Base-by-base conservation (phyloP, 768 basidiomycete species). In the Mycena pura region DNA sequence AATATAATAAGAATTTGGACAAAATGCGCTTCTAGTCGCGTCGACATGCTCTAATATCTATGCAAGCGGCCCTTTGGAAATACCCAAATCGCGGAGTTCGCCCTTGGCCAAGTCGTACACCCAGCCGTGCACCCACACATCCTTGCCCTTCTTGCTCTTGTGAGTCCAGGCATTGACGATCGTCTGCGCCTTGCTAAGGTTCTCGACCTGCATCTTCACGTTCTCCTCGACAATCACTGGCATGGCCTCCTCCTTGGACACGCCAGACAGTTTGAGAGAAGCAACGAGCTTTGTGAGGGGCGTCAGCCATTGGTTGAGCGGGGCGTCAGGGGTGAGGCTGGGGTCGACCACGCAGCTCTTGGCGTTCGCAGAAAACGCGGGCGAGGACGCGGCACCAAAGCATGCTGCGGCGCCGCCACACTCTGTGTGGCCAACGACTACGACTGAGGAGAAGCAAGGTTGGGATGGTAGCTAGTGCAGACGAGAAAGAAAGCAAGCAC, bases 401-500 rank as follows among this genome's bases (percentile, higher is more conserved):
- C 86, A 86, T 5, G 88, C 86, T 0, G 76, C 72, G 3, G 85
- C 90, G 50, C 94, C 94, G 54, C 92, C 94, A 71, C 94, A 96
- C 55, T 86, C 79, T 11, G 89, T 87, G 72, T 96, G 94, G 17
- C 94, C 94, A 24, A 89, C 91, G 67, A 96, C 77, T 62, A 93
- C 78, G 61, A 96, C 92, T 93, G 68, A 64, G 45, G 45, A 32
- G 59, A 29, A 48, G 27, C 41, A 66, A 63, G 72, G 73, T 78
- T 77, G 72, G 77, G 69, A 76, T 69, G 62, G 62, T 55, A 63
- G 60, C 64, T 50, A 63, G 6, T 32, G 59, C 21, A 54, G 47
- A 62, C 57, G 50, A 61, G 48, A 28, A 72, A 69, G 73, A 71
- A 65, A 73, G 60, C 68, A 84, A 80, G 72, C 72, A 93, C 93